Evolutionary conservation across 192 early-diverging fungal genomes (phyloP).

Genomic region (Linnemannia zychae): DNA sequence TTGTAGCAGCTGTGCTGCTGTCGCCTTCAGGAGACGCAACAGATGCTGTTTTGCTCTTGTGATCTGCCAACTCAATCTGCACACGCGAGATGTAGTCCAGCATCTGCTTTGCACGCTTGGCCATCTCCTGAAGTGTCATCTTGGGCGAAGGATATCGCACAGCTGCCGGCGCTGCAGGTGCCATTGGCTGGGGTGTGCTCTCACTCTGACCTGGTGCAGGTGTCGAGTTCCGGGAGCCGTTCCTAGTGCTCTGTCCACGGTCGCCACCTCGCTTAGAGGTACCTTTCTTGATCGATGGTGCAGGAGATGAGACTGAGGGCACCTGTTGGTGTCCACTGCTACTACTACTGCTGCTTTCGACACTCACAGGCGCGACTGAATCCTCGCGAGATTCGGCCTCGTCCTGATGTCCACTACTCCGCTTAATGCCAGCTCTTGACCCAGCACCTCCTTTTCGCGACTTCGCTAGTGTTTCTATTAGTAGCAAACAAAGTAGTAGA

Average conservation of each 20-base stretch:
- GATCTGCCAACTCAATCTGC: constrained; percentile 62
- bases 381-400: constrained; percentile 4
- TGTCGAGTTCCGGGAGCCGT: constrained; percentile 38
- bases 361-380: neutral
- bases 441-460: constrained; percentile 13
- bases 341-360: neutral
- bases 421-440: neutral
- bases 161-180: constrained; percentile 62
- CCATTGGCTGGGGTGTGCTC: constrained; percentile 44
- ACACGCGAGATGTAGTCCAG: constrained; percentile 71
- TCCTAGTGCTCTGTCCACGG: constrained; percentile 9
- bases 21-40: constrained; percentile 4
- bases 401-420: neutral
- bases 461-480: neutral
- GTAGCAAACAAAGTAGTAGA: neutral
- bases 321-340: constrained; percentile 8
- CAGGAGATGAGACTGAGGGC: constrained; percentile 3
- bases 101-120: constrained; percentile 74
- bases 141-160: constrained; percentile 66
- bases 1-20: no score
- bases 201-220: constrained; percentile 15
- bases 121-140: constrained; percentile 75
- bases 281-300: constrained; percentile 9
- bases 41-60: constrained; percentile 24
- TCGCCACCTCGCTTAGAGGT: constrained; percentile 16